Conservation (phyloP, 1,284 basidiomycete species). For the Erythrobasidium hasegawianum region DNA sequence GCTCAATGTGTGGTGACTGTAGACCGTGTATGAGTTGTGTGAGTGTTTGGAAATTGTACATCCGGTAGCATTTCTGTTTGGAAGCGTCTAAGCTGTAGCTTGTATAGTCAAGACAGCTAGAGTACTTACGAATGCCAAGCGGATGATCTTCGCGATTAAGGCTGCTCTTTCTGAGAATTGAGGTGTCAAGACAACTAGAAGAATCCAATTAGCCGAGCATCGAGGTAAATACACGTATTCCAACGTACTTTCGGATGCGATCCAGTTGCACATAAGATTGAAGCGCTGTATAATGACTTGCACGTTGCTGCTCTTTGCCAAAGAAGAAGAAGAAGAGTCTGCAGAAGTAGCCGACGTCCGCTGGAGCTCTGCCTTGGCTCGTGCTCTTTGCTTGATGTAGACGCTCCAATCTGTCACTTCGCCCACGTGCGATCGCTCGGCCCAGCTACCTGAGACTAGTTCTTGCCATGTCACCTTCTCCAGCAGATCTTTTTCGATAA, state of each 20-base stretch:
- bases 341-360: constrained; percentile 42
- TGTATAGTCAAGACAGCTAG: not conserved
- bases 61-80: constrained; percentile 71
- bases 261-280: constrained; percentile 78
- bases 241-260: constrained; percentile 55
- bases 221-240: not conserved
- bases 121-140: constrained; percentile 72
- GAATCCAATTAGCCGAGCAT: not conserved
- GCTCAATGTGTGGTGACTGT: constrained; percentile 66
- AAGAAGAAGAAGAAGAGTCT: not conserved
- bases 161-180: constrained; percentile 58
- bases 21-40: constrained; percentile 77
- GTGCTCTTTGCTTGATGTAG: constrained; percentile 69
- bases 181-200: constrained; percentile 47
- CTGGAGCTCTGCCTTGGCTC: constrained; percentile 62
- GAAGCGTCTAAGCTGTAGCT: constrained; percentile 7
- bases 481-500: constrained; percentile 84
- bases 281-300: constrained; percentile 79
- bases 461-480: constrained; percentile 59
- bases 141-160: constrained; percentile 74
- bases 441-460: constrained; percentile 53
- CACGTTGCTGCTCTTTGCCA: constrained; percentile 50
- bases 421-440: constrained; percentile 56
- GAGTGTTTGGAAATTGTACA: constrained; percentile 74
- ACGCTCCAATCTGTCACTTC: constrained; percentile 77